Percentiles rank a stretch among this genome's conserved stretches.
These are phyloP conservation scores for Colletotrichum gigasporum DNA, from an alignment of 2,329 filamentous ascomycete genomes.

Conservation along the genomic window DNA sequence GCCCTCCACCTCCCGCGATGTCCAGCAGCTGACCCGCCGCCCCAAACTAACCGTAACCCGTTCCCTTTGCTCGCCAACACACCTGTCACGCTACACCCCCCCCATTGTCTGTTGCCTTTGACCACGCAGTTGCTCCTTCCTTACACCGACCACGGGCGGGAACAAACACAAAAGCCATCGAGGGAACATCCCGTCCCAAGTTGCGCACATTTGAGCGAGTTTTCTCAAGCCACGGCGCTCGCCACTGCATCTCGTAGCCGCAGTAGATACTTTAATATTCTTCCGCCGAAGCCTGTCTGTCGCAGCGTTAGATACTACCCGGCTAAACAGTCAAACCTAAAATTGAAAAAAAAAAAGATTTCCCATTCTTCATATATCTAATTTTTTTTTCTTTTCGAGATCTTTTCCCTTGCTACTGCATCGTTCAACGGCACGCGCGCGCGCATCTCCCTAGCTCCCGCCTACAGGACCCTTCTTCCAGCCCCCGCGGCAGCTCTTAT, in stretches of 20 bases:
- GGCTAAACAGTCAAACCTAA: too few relatives aligned
- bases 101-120: too few relatives aligned
- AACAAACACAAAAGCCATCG: background rate
- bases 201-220: conserved; percentile 54
- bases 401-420: too few relatives aligned
- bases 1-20: background rate
- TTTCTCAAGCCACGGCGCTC: conserved; percentile 37
- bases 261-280: too few relatives aligned
- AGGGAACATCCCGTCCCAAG: conserved; percentile 29
- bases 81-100: background rate
- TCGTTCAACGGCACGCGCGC: too few relatives aligned
- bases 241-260: conserved; percentile 17
- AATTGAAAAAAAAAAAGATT: too few relatives aligned
- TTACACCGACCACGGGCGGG: conserved; percentile 20
- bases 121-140: background rate
- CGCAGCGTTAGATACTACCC: too few relatives aligned
- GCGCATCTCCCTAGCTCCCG: too few relatives aligned
- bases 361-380: too few relatives aligned
- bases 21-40: conserved; percentile 6
- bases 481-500: background rate
- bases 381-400: too few relatives aligned
- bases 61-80: background rate
- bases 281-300: too few relatives aligned
- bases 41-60: background rate
- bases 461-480: too few relatives aligned